phyloP scores from a whole-genome alignment of 2,329 filamentous ascomycete genomes.

The Dothistroma septosporum region DNA sequence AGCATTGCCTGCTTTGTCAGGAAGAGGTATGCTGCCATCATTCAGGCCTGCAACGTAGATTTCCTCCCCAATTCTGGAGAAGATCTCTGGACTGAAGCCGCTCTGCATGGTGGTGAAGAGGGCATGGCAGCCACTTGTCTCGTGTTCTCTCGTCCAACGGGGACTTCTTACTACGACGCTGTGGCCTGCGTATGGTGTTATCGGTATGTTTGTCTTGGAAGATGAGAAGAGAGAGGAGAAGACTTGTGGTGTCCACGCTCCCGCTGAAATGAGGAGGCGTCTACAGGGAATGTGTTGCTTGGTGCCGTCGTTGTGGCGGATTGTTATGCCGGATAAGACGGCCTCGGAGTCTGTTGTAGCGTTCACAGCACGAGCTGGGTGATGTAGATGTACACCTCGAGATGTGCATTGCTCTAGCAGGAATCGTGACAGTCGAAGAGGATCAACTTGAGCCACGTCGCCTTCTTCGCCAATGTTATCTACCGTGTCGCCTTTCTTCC shows the following conservation, averaged over 20 bases:
- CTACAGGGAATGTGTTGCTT: constrained; percentile 55
- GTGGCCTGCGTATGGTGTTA: constrained; percentile 65
- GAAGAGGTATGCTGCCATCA: constrained; percentile 56
- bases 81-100: constrained; percentile 67
- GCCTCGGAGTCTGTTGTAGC: constrained; percentile 50
- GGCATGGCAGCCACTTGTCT: constrained; percentile 56
- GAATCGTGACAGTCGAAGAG: constrained; percentile 61
- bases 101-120: constrained; percentile 60
- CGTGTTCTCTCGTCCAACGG: constrained; percentile 47
- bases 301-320: constrained; percentile 45
- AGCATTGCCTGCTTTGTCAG: constrained; percentile 51
- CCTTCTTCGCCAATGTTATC: constrained; percentile 59
- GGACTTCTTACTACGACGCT: constrained; percentile 64
- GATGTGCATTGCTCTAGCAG: constrained; percentile 56
- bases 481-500: constrained; percentile 51
- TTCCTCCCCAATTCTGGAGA: constrained; percentile 61
- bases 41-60: constrained; percentile 74
- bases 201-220: constrained; percentile 51
- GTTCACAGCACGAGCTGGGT: constrained; percentile 57
- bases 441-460: constrained; percentile 65
- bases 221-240: constrained; percentile 61
- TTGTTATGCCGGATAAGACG: constrained; percentile 50
- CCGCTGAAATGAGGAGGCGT: constrained; percentile 62
- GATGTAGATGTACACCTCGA: constrained; percentile 61
- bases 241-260: constrained; percentile 67